phyloP scores from a whole-genome alignment of 140 eudicot genomes.

The Erigeron philadelphicus region DNA sequence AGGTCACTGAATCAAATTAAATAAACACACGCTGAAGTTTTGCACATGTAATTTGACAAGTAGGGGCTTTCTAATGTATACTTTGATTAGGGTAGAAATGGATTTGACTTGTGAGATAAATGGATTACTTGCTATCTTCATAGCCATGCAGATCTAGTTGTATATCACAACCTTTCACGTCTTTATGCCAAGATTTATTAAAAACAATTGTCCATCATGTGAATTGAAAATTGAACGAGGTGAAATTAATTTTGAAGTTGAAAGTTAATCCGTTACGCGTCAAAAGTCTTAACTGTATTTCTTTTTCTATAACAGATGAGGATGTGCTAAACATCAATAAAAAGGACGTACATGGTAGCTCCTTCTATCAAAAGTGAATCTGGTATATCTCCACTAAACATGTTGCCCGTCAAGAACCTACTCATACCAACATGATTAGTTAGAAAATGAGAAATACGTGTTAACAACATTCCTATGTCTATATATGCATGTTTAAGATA shows the following conservation, averaged over 20 bases:
- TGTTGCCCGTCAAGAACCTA: constrained; percentile 69
- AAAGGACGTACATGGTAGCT: constrained; percentile 55
- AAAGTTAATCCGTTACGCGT: constrained; percentile 12
- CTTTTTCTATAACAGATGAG: not conserved
- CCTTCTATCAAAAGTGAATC: constrained; percentile 62
- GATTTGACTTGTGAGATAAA: not conserved
- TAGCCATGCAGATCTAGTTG: too few species aligned
- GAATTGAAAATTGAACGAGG: constrained; percentile 10
- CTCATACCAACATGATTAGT: constrained; percentile 13
- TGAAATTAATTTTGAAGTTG: constrained; percentile 6
- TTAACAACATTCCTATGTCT: not conserved
- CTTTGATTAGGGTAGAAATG: not conserved
- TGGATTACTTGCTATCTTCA: too few species aligned
- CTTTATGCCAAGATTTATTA: not conserved
- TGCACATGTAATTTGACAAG: not conserved
- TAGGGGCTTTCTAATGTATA: too few species aligned
- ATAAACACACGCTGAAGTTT: not conserved
- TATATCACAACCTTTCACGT: not conserved
- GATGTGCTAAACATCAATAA: constrained; percentile 8
- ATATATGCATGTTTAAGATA: not conserved
- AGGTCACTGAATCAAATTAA: constrained; percentile 57
- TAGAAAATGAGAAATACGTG: not conserved
- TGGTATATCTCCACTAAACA: constrained; percentile 72
- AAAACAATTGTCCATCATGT: constrained; percentile 9
- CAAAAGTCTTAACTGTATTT: not conserved